Base-by-base conservation (phyloP, 345 rosid genomes). In the Hibiscus mutabilis region DNA sequence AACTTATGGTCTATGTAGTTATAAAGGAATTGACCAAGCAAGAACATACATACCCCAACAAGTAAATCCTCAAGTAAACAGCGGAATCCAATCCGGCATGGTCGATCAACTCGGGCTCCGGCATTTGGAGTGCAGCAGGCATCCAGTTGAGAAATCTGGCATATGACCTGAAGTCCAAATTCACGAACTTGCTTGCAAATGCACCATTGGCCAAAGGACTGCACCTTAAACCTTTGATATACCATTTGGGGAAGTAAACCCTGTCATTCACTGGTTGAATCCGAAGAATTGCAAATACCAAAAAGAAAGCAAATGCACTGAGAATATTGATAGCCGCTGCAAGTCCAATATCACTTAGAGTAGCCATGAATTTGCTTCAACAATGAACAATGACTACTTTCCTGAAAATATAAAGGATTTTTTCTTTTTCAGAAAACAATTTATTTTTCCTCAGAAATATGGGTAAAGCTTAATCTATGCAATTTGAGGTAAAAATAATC, bases 251-350 rank as follows among this genome's bases (percentile, higher is more conserved):
- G n/a, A n/a, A n/a, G n/a, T n/a, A n/a, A n/a, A n/a, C n/a, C n/a
- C n/a, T n/a, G 82, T 94, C 97, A 82, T 95, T 95, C 70, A 95
- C 60, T 15, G 97, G 99, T 71, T 95, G 97, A 61, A 95, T 80
- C 75, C 97, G 84, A 49, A 92, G 70, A 69, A 56, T 22, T 56
- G 97, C 99, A 81, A 94, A 94, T 60, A 96, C 97, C 2, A 94
- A 84, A 49, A 94, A 79, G 79, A 94, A 92, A 5, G 89, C 82
- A 73, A 92, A 83, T 18, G 97, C 96, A 65, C 78, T 68, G 58
- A 95, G 77, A 55, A 89, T 84, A 83, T 95, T 95, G 18, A 95
- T 83, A 70, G 16, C 60, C 3, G 60, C 60, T 56, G 96, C 99
- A 66, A 95, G 93, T 37, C 89, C 88, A 69, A 95, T 92, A 82